A percentile compares a stretch with the other conserved stretches of the same genome.
Conservation (phyloP, 2,329 filamentous ascomycete species). For the Huntiella decipiens region DNA sequence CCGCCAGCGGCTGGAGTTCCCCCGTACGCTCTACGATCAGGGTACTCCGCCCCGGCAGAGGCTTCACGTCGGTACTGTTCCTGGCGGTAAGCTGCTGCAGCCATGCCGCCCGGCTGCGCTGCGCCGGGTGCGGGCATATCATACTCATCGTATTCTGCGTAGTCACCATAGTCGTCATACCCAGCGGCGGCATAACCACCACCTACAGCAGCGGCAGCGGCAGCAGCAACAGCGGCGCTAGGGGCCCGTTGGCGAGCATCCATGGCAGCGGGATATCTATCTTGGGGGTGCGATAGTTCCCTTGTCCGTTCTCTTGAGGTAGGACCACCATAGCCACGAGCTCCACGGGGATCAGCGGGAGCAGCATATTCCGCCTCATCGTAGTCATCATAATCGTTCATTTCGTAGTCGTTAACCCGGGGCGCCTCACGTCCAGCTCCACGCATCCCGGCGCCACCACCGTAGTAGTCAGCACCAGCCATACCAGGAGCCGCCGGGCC, state of each 20-base stretch:
- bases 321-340: neutral
- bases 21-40: slow-evolving; percentile 5
- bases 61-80: slow-evolving; percentile 4
- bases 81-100: slow-evolving; percentile 5
- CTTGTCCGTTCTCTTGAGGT: neutral
- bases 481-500: slow-evolving; percentile 5
- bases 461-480: slow-evolving; percentile 7
- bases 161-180: slow-evolving; percentile 8
- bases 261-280: neutral
- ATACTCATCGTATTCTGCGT: slow-evolving; percentile 7
- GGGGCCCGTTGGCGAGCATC: neutral
- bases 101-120: slow-evolving; percentile 3
- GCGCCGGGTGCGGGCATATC: slow-evolving; percentile 7
- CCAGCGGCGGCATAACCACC: slow-evolving; percentile 4
- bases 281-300: too few relatives aligned
- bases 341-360: neutral
- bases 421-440: slow-evolving; percentile 8
- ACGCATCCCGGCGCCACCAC: neutral
- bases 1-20: too few relatives aligned
- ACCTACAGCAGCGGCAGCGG: slow-evolving; percentile 4
- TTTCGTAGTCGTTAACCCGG: slow-evolving; percentile 2
- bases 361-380: slow-evolving; percentile 9
- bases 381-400: slow-evolving; percentile 6
- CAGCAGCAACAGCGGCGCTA: slow-evolving; percentile 1
- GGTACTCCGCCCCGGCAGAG: slow-evolving; percentile 4